Evolutionary conservation across 768 basidiomycete genomes (phyloP), one percentile per base, ranked within the genome.

Genomic region (Rhodotorula toruloides): DNA sequence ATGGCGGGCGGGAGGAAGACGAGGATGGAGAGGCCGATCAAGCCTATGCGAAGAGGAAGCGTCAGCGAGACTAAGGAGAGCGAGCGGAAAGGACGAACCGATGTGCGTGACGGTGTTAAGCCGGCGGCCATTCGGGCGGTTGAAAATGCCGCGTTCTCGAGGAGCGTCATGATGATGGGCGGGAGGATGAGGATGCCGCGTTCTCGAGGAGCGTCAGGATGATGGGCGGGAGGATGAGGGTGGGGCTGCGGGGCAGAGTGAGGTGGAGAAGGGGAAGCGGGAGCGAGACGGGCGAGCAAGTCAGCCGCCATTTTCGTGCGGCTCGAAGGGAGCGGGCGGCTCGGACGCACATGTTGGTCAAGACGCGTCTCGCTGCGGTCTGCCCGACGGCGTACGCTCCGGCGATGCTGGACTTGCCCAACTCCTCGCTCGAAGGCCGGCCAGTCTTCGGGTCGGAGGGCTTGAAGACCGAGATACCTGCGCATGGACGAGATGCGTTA

Each of bases 1-100:
- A 80, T 79, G 2, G 79, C 76, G 4, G 79, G 79, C 2, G 79
- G 79, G 8, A 80, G 74, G 76, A 79, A 79, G 46, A 78, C 61
- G 40, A 77, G 77, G 9, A 80, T 75, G 2, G 77, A 78, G 6
- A 76, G 46, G 3, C 79, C 79, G 74, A 80, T 70, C 14, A 73
- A 60, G 27, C 67, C 68, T 61, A 22, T 67, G 47, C 14, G 22
- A 34, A 42, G n/a, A 10, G 39, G 42, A 37, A 37, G 19, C 27
- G 39, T 8, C 27, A 31, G 22, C 29, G 37, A 44, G 22, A 43
- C 34, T 37, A 49, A 39, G 27, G 17, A 46, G 10, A 12, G 22
- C 14, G 39, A 52, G 16, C 49, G 13, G 54, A 44, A 14, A 37
- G 27, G 21, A 72, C 75, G 62, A 47, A 75, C 75, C 77, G 21